A percentile compares a stretch with the other conserved stretches of the same genome.
Conservation (phyloP, 768 basidiomycete genomes). For the Lentinula guzmanii region DNA sequence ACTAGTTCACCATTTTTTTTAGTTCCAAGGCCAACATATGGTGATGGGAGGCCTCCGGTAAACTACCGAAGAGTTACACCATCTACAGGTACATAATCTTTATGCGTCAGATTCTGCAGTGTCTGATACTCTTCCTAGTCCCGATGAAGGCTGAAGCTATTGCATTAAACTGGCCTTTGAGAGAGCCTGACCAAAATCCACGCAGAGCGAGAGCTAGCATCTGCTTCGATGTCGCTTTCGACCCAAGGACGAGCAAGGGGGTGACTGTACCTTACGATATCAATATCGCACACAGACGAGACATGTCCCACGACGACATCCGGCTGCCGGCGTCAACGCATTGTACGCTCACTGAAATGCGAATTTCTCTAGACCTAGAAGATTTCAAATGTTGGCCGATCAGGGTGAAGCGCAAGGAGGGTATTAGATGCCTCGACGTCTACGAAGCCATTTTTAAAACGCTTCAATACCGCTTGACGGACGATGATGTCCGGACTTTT, state of each 20-base stretch:
- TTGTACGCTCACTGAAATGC: constrained; percentile 5
- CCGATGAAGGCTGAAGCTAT: constrained; percentile 5
- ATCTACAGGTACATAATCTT: background rate
- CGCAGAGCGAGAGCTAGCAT: background rate
- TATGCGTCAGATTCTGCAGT: background rate
- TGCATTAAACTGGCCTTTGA: constrained; percentile 4
- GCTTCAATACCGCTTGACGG: background rate
- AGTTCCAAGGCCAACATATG: background rate
- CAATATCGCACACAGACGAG: background rate
- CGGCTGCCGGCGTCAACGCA: constrained; percentile 2
- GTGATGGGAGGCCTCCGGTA: background rate
- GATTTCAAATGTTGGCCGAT: constrained; percentile 2
- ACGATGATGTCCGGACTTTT: constrained; percentile 2
- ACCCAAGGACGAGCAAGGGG: background rate
- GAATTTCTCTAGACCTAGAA: background rate
- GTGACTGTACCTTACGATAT: background rate
- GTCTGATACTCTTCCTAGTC: background rate
- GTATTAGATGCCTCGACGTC: constrained; percentile 2
- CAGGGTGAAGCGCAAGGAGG: constrained; percentile 1
- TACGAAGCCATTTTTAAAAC: constrained; percentile 3
- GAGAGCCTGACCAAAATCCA: background rate
- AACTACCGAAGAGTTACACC: background rate
- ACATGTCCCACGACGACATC: background rate
- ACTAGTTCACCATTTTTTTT: background rate
- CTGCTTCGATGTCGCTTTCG: constrained; percentile 5